Conservation (phyloP, 805 yeast genomes). For the Metschnikowia noctiluminum region DNA sequence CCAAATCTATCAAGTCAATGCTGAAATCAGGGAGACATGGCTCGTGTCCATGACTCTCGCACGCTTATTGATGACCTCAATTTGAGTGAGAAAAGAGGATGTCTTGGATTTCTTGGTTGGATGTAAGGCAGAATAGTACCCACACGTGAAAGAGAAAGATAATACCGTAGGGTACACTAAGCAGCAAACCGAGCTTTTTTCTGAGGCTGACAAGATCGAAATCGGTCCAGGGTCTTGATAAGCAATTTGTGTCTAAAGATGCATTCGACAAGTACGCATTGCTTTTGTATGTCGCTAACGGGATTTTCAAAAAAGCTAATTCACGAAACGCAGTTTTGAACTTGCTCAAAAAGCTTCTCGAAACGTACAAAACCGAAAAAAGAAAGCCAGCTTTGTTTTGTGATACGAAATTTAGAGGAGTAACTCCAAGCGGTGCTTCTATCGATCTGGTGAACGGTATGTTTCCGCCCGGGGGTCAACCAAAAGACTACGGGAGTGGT, state of each 20-base stretch:
- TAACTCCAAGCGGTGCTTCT: conserved; percentile 45
- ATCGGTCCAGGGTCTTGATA: conserved; percentile 34
- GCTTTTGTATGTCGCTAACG: conserved; percentile 49
- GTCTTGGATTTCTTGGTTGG: conserved; percentile 31
- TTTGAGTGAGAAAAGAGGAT: conserved; percentile 29
- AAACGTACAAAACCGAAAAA: conserved; percentile 35
- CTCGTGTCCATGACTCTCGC: conserved; percentile 43
- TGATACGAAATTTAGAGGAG: conserved; percentile 54
- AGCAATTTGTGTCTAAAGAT: conserved; percentile 53
- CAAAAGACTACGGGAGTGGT: conserved; percentile 65
- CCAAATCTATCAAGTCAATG: conserved; percentile 37
- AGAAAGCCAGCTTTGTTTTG: conserved; percentile 50
- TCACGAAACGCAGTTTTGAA: conserved; percentile 34
- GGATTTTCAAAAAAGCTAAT: conserved; percentile 43
- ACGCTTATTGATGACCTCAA: background rate
- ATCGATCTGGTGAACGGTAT: background rate
- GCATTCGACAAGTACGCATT: conserved; percentile 43
- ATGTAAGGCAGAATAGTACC: conserved; percentile 37
- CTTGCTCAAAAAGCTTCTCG: conserved; percentile 44
- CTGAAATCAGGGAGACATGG: conserved; percentile 47
- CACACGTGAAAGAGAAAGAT: conserved; percentile 39
- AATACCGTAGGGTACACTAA: conserved; percentile 36
- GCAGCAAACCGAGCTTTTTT: conserved; percentile 42
- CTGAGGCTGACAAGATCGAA: conserved; percentile 43
- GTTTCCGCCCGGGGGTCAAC: background rate